These are phyloP conservation scores for Lactifluus echinatus DNA, from an alignment of 768 basidiomycete species.

Conservation along the genomic window DNA sequence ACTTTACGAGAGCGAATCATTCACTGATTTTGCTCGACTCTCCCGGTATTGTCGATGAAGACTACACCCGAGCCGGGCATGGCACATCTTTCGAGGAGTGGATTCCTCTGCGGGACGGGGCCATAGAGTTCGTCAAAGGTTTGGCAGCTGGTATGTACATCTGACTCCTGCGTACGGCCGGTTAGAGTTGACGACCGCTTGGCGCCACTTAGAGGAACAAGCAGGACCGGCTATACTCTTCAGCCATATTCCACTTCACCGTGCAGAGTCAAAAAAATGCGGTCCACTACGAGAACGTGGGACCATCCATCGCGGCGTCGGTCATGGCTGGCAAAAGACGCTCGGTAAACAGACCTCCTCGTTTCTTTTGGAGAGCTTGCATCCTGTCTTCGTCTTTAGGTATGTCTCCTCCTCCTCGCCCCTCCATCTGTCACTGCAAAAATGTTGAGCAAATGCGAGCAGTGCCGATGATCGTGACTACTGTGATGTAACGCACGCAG, in stretches of 20 bases:
- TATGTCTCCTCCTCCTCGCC: conserved; percentile 24
- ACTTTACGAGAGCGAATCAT: conserved; percentile 56
- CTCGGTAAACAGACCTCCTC: conserved; percentile 70
- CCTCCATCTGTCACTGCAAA: neutral
- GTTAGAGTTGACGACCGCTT: neutral
- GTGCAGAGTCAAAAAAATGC: conserved; percentile 66
- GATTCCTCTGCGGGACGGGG: conserved; percentile 43
- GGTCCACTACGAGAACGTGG: conserved; percentile 70
- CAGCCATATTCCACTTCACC: conserved; percentile 77
- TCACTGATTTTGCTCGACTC: conserved; percentile 66
- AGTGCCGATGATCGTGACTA: conserved; percentile 91
- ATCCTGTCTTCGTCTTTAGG: conserved; percentile 68
- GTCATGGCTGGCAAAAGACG: conserved; percentile 75
- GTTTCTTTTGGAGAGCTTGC: conserved; percentile 61
- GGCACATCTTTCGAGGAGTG: conserved; percentile 46
- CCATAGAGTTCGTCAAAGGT: conserved; percentile 52
- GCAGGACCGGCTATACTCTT: conserved; percentile 55
- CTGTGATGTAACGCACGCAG: conserved; percentile 62
- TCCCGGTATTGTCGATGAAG: conserved; percentile 76
- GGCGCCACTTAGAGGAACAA: conserved; percentile 14
- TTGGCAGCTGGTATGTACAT: conserved; percentile 28
- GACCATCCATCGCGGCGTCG: conserved; percentile 64
- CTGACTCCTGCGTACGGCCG: neutral
- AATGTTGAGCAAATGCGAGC: neutral
- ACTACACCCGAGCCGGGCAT: conserved; percentile 53